Conservation (phyloP, 2,329 filamentous ascomycete species). For the Cordyceps cicadae region DNA sequence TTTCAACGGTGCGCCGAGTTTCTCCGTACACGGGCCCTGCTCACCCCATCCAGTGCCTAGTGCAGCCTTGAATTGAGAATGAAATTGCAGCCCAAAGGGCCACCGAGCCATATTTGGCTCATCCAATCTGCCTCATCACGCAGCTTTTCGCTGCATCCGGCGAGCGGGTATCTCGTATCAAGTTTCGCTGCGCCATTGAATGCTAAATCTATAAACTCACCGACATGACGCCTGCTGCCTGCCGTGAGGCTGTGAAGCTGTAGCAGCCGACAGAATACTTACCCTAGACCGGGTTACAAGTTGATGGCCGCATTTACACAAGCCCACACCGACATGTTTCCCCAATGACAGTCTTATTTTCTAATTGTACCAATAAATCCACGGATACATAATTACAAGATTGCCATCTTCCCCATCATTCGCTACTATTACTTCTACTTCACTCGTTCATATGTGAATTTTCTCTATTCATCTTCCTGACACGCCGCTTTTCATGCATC, state of each 20-base stretch:
- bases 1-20: no score
- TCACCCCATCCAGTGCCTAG: no score
- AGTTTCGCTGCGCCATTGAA: not conserved
- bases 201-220: not conserved
- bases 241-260: conserved; percentile 25
- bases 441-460: conserved; percentile 39
- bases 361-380: conserved; percentile 16
- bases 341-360: conserved; percentile 33
- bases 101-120: no score
- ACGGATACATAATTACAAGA: conserved; percentile 42
- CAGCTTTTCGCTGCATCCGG: not conserved
- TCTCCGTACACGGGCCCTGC: no score
- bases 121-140: no score
- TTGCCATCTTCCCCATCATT: conserved; percentile 41
- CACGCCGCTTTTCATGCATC: not conserved
- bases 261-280: conserved; percentile 22
- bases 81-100: no score
- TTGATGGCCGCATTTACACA: conserved; percentile 28
- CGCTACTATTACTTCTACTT: conserved; percentile 37
- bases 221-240: conserved; percentile 19
- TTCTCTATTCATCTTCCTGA: no score
- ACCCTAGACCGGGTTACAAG: not conserved
- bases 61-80: no score
- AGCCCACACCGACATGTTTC: conserved; percentile 41
- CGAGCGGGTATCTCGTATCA: not conserved